phyloP scores from a whole-genome alignment of 106 monocot genomes.

The Platanthera zijinensis region DNA sequence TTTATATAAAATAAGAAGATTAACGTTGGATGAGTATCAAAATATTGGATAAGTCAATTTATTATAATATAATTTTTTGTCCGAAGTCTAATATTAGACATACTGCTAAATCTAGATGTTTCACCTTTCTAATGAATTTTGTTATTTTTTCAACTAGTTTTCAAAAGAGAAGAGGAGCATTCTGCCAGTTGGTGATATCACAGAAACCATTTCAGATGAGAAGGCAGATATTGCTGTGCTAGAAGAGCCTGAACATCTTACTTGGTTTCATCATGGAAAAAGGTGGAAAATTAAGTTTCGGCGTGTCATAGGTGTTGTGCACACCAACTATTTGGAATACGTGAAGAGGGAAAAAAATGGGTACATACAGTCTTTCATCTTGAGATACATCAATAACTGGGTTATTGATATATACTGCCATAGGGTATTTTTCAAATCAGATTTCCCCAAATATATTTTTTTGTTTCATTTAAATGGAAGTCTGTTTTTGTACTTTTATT shows the following conservation, averaged over 20 bases:
- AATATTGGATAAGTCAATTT: neutral
- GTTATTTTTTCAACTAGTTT: slow-evolving; percentile 32
- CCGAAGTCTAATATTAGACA: neutral
- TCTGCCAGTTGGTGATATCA: slow-evolving; percentile 78
- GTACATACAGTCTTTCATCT: slow-evolving; percentile 51
- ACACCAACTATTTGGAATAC: slow-evolving; percentile 92
- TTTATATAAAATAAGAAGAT: neutral
- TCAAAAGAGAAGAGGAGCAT: slow-evolving; percentile 77
- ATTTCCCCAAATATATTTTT: neutral
- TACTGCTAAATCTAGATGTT: neutral
- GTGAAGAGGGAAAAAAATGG: slow-evolving; percentile 92
- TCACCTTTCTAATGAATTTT: neutral
- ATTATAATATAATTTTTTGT: neutral
- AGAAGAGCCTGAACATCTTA: slow-evolving; percentile 94
- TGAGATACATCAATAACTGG: slow-evolving; percentile 71
- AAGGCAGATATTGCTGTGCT: slow-evolving; percentile 76
- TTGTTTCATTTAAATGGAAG: neutral
- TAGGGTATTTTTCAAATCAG: slow-evolving; percentile 35
- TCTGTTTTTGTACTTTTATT: neutral
- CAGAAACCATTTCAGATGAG: slow-evolving; percentile 63
- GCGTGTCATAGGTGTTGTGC: slow-evolving; percentile 73
- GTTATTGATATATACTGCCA: slow-evolving; percentile 79
- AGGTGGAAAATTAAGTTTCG: slow-evolving; percentile 87
- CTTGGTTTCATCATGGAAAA: slow-evolving; percentile 90
- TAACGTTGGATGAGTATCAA: neutral